Evolutionary conservation across 1,139 yeast genomes (phyloP), one percentile per base, ranked within the genome.

Genomic region (Candida glucosophila): DNA sequence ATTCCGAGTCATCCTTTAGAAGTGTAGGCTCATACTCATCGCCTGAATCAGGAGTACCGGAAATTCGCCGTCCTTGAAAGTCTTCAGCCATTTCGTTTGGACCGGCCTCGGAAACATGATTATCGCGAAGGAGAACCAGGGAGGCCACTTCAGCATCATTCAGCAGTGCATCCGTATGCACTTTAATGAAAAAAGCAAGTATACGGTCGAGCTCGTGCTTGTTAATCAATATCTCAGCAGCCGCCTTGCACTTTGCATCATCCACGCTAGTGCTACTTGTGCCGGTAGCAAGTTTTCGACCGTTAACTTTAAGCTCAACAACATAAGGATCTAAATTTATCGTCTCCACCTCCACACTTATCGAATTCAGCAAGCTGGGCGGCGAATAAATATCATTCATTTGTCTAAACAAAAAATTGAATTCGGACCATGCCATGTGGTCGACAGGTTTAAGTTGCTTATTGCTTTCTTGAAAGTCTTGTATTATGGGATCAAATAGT

Each of bases 191-290:
- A 14, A 15, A 22, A n/a, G 22, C 22, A 5, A 37, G 17, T 8
- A 39, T 23, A 12, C 31, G 29, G 19, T 36, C 36, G 11, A 39
- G 20, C 12, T 28, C 24, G 9, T 23, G 24, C 22, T 39, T 39
- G 20, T 34, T 29, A 11, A 24, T 17, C 12, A 39, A 22, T 8
- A 36, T 31, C 9, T 30, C 36, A 7, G 26, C 31, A 5, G 59
- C 59, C 3, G 63, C 62, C 26, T 46, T 44, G 20, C 40, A 39
- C 29, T 47, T 47, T 5, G 68, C 68, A 6, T 44, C 49, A n/a
- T 49, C 58, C 15, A 37, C 32, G 18, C 52, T 47, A 7, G 27
- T 30, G 15, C 52, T 34, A 24, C 58, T 53, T 5, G 60, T 49
- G 3, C 66, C 69, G 4, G 48, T 34, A 1, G 55, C 50, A 9